Evolutionary conservation across 805 yeast genomes (phyloP).

Genomic region (Wickerhamomyces alni): DNA sequence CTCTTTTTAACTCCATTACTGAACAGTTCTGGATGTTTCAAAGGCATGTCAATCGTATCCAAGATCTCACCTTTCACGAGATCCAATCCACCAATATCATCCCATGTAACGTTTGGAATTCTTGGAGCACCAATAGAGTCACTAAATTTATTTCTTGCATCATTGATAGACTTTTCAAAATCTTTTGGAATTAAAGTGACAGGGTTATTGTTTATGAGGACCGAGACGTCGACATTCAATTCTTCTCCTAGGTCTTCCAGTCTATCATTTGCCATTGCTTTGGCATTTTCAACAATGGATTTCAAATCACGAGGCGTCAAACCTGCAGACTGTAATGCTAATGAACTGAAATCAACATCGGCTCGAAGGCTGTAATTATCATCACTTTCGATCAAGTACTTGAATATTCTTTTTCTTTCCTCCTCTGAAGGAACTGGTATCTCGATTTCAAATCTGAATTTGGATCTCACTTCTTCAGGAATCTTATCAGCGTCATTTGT

Average conservation of each 20-base stretch:
- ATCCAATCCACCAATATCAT: conserved; percentile 94
- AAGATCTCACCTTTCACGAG: conserved; percentile 85
- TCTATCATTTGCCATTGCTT: conserved; percentile 48
- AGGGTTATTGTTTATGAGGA: conserved; percentile 38
- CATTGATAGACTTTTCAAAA: conserved; percentile 64
- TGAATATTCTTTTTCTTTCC: conserved; percentile 64
- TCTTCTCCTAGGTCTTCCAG: conserved; percentile 26
- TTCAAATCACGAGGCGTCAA: conserved; percentile 76
- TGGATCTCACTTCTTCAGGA: conserved; percentile 58
- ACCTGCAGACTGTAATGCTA: conserved; percentile 90
- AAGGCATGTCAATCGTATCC: conserved; percentile 94
- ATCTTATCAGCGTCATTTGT: conserved; percentile 62
- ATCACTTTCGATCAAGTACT: conserved; percentile 35
- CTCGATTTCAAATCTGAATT: conserved; percentile 70
- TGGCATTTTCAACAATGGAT: conserved; percentile 65
- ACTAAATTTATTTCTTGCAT: conserved; percentile 81
- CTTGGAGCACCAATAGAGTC: conserved; percentile 96
- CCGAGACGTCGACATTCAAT: conserved; percentile 5
- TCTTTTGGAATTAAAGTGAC: conserved; percentile 51
- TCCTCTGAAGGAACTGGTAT: conserved; percentile 72
- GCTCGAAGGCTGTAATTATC: conserved; percentile 27
- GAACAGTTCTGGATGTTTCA: conserved; percentile 87
- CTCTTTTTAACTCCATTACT: conserved; percentile 86
- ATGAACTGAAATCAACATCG: conserved; percentile 47
- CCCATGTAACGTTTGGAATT: conserved; percentile 94